A percentile compares a stretch with the other conserved stretches of the same genome.
Evolutionary conservation across 306 rosid genomes (phyloP).

Genomic region (Vigna hirtella): DNA sequence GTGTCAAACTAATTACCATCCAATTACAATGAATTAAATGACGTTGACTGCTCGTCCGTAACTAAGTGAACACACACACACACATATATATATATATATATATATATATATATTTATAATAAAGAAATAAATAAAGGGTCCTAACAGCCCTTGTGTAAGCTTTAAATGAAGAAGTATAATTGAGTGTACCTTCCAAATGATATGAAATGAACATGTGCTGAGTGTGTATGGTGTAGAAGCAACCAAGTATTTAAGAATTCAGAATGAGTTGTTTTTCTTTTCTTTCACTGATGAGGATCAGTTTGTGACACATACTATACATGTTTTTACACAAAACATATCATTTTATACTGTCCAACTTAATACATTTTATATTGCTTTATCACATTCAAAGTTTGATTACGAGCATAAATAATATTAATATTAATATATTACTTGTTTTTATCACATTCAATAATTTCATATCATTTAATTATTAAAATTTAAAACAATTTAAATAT

Average conservation of each 20-base stretch:
- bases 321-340: not conserved
- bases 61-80: no score
- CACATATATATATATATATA: no score
- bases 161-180: constrained; percentile 42
- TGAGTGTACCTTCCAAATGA: constrained; percentile 44
- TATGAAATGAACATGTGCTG: constrained; percentile 44
- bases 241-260: not conserved
- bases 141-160: constrained; percentile 50
- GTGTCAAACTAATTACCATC: no score
- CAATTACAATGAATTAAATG: no score
- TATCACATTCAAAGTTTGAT: not conserved
- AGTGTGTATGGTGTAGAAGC: not conserved
- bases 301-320: constrained; percentile 40
- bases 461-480: no score
- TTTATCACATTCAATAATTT: no score
- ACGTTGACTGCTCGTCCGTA: no score
- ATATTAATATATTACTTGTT: not conserved
- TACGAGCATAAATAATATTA: not conserved
- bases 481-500: no score
- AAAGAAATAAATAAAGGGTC: not conserved
- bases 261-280: not conserved
- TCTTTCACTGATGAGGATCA: constrained; percentile 13
- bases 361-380: not conserved
- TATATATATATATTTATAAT: no score
- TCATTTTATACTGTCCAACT: not conserved